Evolutionary conservation across 2,329 filamentous ascomycete species (phyloP), one percentile per base, ranked within the genome.

Genomic region (Arthroderma uncinatum): DNA sequence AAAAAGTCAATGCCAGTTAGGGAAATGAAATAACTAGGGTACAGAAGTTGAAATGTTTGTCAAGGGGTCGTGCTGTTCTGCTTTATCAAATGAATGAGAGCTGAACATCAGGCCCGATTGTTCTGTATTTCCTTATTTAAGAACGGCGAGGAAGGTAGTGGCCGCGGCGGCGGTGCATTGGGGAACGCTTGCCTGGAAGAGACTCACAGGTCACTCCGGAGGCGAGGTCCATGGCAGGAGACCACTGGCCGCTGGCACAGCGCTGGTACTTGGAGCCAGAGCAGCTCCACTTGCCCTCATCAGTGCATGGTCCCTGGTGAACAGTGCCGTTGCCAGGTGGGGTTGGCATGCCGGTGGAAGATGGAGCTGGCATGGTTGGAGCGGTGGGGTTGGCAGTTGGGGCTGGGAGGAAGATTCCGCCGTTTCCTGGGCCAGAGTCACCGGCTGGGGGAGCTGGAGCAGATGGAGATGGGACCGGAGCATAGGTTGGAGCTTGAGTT

Each of bases 211-310:
- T 69, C 12, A 79, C 83, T 37, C 82, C 82, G 1, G 72, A 61
- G 1, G 81, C 76, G 74, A 84, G 75, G 36, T 69, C 63, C 58
- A 78, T 73, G 39, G 73, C 60, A 4, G 63, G 64, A 16, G 78
- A 76, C 82, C 82, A 85, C 56, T 68, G 62, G 4, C 82, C 82
- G 12, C 74, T 78, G n/a, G 80, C 81, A 63, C 82, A 85, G 57
- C 81, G 80, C 70, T 84, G 82, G 74, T 82, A 85, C 53, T 76
- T 73, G 23, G 68, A 70, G 53, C 80, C 81, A 16, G 70, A 73
- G 65, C 82, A 85, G 69, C 81, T 79, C 79, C 79, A 85, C 14
- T 68, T 63, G 19, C 82, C 82, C 63, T 84, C 81, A 2, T 70
- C 58, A 34, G 65, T 68, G 71, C 82, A 84, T 19, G 62, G 19